These are phyloP conservation scores for Marchantia polymorpha DNA, from an alignment of 225 moss, liverwort and hornwort genomes.

Conservation along the genomic window DNA sequence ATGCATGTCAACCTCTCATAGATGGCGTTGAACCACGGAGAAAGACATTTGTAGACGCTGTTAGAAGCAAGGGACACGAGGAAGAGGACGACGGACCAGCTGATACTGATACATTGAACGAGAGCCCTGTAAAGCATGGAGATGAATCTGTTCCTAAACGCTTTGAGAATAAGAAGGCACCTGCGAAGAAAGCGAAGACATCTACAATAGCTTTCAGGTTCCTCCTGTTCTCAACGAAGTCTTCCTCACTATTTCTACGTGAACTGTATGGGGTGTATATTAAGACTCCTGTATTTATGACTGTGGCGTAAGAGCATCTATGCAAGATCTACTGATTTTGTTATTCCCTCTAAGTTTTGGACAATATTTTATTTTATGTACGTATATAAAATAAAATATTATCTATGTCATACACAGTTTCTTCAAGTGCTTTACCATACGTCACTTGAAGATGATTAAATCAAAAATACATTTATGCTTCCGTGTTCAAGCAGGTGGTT, in stretches of 20 bases:
- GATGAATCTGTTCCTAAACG: constrained; percentile 20
- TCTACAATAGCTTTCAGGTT: constrained; percentile 33
- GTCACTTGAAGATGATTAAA: too few species aligned
- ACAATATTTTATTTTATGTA: too few species aligned
- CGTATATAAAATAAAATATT: too few species aligned
- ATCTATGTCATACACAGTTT: too few species aligned
- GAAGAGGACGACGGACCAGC: constrained; percentile 20
- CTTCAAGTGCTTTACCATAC: neutral
- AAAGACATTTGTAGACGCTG: constrained; percentile 4
- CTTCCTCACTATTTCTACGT: neutral
- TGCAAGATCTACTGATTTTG: too few species aligned
- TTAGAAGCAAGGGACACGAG: neutral
- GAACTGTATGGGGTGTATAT: neutral
- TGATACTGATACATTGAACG: constrained; percentile 18
- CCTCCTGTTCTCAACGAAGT: neutral
- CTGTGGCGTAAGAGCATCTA: neutral
- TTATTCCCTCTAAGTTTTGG: too few species aligned
- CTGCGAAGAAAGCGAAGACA: constrained; percentile 17
- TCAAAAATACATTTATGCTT: too few species aligned
- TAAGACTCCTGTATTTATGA: neutral
- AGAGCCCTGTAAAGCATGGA: neutral
- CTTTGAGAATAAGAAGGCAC: constrained; percentile 3
- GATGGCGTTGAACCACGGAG: constrained; percentile 21
- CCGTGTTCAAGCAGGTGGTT: too few species aligned
- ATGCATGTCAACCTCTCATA: constrained; percentile 62